These are phyloP conservation scores for Aphanomyces stellatus DNA, from an alignment of 352 stramenopile genomes.

Conservation along the genomic window DNA sequence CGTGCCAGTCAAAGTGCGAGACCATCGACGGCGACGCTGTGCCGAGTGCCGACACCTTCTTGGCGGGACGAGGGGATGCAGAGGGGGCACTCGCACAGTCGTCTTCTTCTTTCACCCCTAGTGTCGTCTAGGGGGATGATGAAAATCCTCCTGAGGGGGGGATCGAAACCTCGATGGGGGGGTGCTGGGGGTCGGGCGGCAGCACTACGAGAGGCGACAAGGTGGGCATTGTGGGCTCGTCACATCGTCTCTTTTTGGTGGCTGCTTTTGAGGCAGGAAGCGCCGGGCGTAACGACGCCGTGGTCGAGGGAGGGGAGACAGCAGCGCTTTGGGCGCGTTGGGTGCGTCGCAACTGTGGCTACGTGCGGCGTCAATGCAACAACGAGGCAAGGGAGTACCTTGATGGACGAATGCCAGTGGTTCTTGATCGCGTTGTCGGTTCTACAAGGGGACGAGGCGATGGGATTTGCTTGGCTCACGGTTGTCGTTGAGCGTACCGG, in stretches of 20 bases:
- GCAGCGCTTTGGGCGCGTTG: neutral
- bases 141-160: neutral
- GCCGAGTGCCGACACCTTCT: neutral
- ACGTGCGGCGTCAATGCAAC: neutral
- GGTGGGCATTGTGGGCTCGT: no score
- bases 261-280: neutral
- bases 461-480: no score
- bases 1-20: neutral
- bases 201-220: neutral
- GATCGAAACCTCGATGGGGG: neutral
- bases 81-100: neutral
- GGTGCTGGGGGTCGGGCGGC: neutral
- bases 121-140: neutral
- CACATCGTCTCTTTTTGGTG: no score
- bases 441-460: constrained; percentile 19
- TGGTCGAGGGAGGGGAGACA: neutral
- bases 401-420: constrained; percentile 88
- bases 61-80: neutral
- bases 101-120: neutral
- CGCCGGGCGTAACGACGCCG: neutral
- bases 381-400: constrained; percentile 19
- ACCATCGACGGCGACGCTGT: neutral
- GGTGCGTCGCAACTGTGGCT: neutral
- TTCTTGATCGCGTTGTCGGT: constrained; percentile 98
- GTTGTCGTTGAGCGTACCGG: constrained; percentile 27